These are phyloP conservation scores for Malus asiatica DNA, from an alignment of 306 rosid genomes.

Conservation along the genomic window DNA sequence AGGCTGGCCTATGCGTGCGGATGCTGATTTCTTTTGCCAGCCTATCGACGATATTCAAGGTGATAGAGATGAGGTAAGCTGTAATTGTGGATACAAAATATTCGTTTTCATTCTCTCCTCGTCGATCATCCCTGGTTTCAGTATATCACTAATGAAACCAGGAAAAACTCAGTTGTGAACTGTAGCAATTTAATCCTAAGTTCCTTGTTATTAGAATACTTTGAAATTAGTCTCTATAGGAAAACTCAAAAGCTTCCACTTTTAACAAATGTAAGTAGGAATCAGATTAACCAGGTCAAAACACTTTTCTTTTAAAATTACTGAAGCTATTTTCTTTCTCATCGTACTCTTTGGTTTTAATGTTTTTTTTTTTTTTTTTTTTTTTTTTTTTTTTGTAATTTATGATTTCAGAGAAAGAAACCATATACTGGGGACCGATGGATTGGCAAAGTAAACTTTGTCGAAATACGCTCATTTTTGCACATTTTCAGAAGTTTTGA, in stretches of 20 bases:
- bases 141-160: background rate
- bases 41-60: slow-evolving; percentile 10
- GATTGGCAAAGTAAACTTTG: slow-evolving; percentile 84
- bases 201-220: background rate
- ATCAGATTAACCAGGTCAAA: background rate
- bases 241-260: background rate
- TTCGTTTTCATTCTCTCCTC: background rate
- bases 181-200: background rate
- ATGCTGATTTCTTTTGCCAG: slow-evolving; percentile 57
- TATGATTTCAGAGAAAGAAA: slow-evolving; percentile 43
- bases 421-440: slow-evolving; percentile 28
- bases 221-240: background rate
- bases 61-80: slow-evolving; percentile 57
- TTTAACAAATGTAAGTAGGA: background rate
- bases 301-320: background rate
- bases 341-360: slow-evolving; percentile 10
- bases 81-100: slow-evolving; percentile 9
- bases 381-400: slow-evolving; percentile 3
- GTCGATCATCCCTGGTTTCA: background rate
- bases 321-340: background rate
- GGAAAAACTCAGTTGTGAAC: background rate
- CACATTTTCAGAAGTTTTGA: slow-evolving; percentile 93
- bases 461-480: slow-evolving; percentile 89
- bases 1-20: slow-evolving; percentile 93
- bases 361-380: slow-evolving; percentile 2